These are phyloP conservation scores for Furcasterigmium sp. DNA, from an alignment of 2,329 filamentous ascomycete genomes.

Conservation along the genomic window DNA sequence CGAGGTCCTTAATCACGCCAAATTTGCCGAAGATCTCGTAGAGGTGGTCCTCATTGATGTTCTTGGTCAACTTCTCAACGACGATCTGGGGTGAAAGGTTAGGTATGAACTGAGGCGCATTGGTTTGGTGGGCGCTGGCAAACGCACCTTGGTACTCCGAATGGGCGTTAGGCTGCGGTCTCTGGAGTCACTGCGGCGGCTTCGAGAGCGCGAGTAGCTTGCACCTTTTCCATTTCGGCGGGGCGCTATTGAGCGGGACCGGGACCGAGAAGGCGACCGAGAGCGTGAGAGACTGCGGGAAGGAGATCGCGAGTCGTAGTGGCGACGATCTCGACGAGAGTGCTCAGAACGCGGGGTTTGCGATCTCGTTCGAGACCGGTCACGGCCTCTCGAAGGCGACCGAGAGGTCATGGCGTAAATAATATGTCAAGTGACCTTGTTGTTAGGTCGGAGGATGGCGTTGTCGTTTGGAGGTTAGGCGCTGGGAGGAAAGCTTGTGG, in stretches of 20 bases:
- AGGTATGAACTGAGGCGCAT: slow-evolving; percentile 1
- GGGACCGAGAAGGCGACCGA: slow-evolving; percentile 8
- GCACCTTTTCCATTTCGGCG: slow-evolving; percentile 19
- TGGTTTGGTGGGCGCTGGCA: slow-evolving; percentile 9
- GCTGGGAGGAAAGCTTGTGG: no score
- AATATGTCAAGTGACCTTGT: no score
- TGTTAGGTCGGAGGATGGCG: no score
- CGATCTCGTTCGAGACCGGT: slow-evolving; percentile 28
- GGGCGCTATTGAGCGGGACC: slow-evolving; percentile 27
- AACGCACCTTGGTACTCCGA: slow-evolving; percentile 48
- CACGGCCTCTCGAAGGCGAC: slow-evolving; percentile 20
- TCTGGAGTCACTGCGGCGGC: slow-evolving; percentile 25
- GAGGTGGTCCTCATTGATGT: slow-evolving; percentile 83
- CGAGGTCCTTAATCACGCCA: slow-evolving; percentile 78
- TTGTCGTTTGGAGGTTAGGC: no score
- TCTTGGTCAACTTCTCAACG: slow-evolving; percentile 92
- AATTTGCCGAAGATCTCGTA: slow-evolving; percentile 89
- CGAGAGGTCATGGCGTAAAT: slow-evolving; percentile 9
- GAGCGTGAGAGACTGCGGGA: slow-evolving; percentile 25
- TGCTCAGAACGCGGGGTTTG: slow-evolving; percentile 24
- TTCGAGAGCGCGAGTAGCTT: slow-evolving; percentile 19
- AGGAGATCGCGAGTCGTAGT: slow-evolving; percentile 21
- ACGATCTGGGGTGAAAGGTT: slow-evolving; percentile 62
- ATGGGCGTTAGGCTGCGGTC: slow-evolving; percentile 29
- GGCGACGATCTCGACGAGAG: slow-evolving; percentile 26